phyloP scores from a whole-genome alignment of 2,329 filamentous ascomycete genomes.

The Colletotrichum falcatum region DNA sequence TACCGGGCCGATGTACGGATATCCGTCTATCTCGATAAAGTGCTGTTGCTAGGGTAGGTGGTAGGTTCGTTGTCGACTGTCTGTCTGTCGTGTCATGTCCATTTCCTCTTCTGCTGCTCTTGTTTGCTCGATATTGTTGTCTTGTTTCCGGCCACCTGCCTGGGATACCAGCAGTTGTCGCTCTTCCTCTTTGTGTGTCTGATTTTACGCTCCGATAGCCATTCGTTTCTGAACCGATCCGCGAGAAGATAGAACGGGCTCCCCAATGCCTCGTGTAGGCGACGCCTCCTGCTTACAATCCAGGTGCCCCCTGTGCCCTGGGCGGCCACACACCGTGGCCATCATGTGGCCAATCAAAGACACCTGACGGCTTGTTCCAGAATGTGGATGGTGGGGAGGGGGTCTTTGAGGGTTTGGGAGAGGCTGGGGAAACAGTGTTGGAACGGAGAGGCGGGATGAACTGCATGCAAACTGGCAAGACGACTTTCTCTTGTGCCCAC shows the following conservation, averaged over 20 bases:
- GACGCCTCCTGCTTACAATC: slow-evolving; percentile 10
- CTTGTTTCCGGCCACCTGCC: background rate
- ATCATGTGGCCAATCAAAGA: slow-evolving; percentile 23
- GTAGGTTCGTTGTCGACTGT: background rate
- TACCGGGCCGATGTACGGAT: slow-evolving; percentile 1
- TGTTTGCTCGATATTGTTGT: background rate
- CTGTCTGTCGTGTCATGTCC: background rate
- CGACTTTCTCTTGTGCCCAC: background rate
- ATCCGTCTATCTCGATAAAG: slow-evolving; percentile 1
- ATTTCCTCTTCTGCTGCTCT: background rate
- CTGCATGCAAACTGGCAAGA: background rate
- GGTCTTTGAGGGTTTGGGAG: slow-evolving; percentile 2
- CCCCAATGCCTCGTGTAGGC: background rate
- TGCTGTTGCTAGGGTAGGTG: background rate
- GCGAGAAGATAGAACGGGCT: background rate
- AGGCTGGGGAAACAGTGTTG: slow-evolving; percentile 5
- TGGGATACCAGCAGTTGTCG: background rate
- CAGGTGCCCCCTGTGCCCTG: slow-evolving; percentile 12
- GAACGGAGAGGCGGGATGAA: background rate
- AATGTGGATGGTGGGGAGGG: slow-evolving; percentile 13
- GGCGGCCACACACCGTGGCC: slow-evolving; percentile 2
- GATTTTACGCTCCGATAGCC: background rate
- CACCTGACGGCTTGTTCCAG: slow-evolving; percentile 26
- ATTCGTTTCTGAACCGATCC: background rate
- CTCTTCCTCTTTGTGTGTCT: background rate